phyloP scores from a whole-genome alignment of 805 yeast genomes.

The Peterozyma xylosa region DNA sequence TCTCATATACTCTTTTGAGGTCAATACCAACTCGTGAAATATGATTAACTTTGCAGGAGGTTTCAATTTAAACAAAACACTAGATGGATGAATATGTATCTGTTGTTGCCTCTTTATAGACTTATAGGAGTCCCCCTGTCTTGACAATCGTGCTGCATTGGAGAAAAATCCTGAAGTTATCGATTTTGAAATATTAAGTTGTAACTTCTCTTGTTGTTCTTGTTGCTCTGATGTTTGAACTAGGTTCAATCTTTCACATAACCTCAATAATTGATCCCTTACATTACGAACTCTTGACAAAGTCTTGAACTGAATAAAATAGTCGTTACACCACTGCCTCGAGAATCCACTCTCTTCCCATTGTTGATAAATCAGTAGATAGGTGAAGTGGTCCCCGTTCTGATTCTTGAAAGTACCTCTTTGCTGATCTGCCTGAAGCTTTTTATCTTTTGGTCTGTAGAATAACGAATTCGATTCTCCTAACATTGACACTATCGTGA shows the following conservation, averaged over 20 bases:
- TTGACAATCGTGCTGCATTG: slow-evolving; percentile 51
- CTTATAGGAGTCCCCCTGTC: slow-evolving; percentile 62
- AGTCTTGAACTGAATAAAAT: slow-evolving; percentile 70
- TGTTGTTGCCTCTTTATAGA: slow-evolving; percentile 60
- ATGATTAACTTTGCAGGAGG: slow-evolving; percentile 72
- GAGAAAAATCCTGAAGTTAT: slow-evolving; percentile 65
- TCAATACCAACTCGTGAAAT: slow-evolving; percentile 77
- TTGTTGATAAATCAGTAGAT: slow-evolving; percentile 66
- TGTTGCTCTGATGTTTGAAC: slow-evolving; percentile 20
- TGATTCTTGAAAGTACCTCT: slow-evolving; percentile 45
- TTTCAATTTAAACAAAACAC: slow-evolving; percentile 51
- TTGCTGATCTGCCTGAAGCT: slow-evolving; percentile 57
- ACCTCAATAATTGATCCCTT: slow-evolving; percentile 55
- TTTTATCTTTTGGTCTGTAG: slow-evolving; percentile 61
- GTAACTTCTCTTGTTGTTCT: slow-evolving; percentile 12
- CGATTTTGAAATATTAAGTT: slow-evolving; percentile 38
- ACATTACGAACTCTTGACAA: slow-evolving; percentile 63
- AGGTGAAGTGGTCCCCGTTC: slow-evolving; percentile 74
- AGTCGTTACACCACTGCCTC: slow-evolving; percentile 77
- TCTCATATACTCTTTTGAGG: slow-evolving; percentile 85
- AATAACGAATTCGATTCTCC: slow-evolving; percentile 71
- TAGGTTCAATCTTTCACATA: slow-evolving; percentile 51
- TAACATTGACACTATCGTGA: slow-evolving; percentile 76
- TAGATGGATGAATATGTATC: slow-evolving; percentile 84
- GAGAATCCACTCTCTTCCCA: slow-evolving; percentile 69